Base-by-base conservation (phyloP, 352 stramenopile species). In the Globisporangium spinosum region DNA sequence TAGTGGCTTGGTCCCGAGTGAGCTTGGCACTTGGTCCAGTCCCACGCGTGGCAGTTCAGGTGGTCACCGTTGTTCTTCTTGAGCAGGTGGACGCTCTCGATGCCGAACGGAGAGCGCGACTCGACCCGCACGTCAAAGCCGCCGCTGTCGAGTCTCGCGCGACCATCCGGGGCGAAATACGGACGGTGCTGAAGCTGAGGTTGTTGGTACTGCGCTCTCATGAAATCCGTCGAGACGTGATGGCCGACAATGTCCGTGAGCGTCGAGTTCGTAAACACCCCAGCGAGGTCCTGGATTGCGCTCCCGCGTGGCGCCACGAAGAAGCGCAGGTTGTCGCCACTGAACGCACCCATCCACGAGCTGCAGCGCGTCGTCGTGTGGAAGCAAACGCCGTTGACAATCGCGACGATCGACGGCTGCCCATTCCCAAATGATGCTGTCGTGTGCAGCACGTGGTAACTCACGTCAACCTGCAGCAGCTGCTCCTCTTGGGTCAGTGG, bases 361-460 rank as follows among this genome's bases (percentile, higher is more conserved):
- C 79, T 89, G 67, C 83, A 87, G 0, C 72, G 76, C 32, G 57
- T 70, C 0, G 79, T 82, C 0, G 83, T 89, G 69, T 91, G 80
- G 62, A 91, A 79, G 59, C 83, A 91, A 29, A 91, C 27, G 0
- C 83, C 83, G n/a, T 83, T 71, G 38, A 91, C 70, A 20, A 72
- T 32, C 27, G 55, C 56, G 17, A 70, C 56, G 17, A 70, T 45
- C 3, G 60, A 59, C 27, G 27, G 38, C 56, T 13, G 35, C 12
- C 58, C 32, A 53, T 1, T 12, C 10, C 15, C 15, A 20, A 49
- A 49, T 49, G 40, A 49, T 49, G 17, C 17, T 49, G 40, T 4
- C 5, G 40, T 17, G 25, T 40, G 40, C 3, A 45, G 6, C 2
- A 43, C 29, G 20, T 65, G 69, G 23, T 80, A 67, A 47, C 74